These are phyloP conservation scores for Lactarius akahatsu DNA, from an alignment of 768 basidiomycete species.

Conservation along the genomic window DNA sequence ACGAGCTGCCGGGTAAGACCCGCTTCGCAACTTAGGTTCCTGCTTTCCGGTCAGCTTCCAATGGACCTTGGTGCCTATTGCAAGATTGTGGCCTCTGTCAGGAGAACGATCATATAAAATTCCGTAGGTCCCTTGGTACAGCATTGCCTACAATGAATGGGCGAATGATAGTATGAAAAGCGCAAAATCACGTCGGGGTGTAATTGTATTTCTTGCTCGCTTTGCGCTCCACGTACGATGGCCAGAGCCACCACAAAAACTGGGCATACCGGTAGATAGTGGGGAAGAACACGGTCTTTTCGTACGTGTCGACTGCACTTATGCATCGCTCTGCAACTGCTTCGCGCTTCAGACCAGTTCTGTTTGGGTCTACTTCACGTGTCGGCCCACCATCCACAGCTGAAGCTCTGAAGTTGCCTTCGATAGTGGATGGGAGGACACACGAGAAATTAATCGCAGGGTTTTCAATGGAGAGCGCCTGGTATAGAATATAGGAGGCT, in stretches of 20 bases:
- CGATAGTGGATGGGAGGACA: slow-evolving; percentile 67
- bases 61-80: background rate
- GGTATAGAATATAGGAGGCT: slow-evolving; percentile 74
- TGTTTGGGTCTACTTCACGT: slow-evolving; percentile 51
- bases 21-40: background rate
- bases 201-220: slow-evolving; percentile 70
- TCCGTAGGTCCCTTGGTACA: background rate
- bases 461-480: slow-evolving; percentile 78
- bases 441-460: slow-evolving; percentile 62
- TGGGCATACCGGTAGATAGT: slow-evolving; percentile 46
- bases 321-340: slow-evolving; percentile 62
- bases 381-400: slow-evolving; percentile 63
- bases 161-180: background rate
- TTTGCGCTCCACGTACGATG: slow-evolving; percentile 52
- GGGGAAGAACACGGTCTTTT: slow-evolving; percentile 63
- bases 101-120: background rate
- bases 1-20: background rate
- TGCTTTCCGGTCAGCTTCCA: background rate
- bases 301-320: slow-evolving; percentile 54
- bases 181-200: slow-evolving; percentile 6
- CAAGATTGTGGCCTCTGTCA: background rate
- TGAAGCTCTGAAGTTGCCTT: slow-evolving; percentile 75
- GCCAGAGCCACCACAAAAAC: slow-evolving; percentile 65
- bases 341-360: slow-evolving; percentile 55
- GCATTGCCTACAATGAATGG: background rate